Conservation (phyloP, 208 protist species). For the Trypanosoma grayi region DNA sequence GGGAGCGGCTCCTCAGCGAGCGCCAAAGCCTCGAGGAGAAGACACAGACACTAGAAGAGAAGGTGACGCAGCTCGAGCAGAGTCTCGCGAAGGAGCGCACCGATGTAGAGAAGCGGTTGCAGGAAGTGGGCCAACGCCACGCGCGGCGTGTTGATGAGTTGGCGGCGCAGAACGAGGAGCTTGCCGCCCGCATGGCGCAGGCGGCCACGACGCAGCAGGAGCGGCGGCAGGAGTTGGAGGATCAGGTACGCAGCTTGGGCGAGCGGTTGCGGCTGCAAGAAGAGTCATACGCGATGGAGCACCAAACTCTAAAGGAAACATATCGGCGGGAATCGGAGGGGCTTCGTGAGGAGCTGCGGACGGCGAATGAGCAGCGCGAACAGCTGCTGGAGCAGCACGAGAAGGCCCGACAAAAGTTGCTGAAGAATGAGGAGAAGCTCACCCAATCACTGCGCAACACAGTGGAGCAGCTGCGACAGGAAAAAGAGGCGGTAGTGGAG, state of each 20-base stretch:
- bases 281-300: slow-evolving; percentile 35
- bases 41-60: slow-evolving; percentile 32
- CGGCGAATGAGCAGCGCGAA: slow-evolving; percentile 26
- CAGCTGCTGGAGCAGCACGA: slow-evolving; percentile 36
- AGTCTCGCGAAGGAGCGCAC: slow-evolving; percentile 30
- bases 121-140: slow-evolving; percentile 45
- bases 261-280: slow-evolving; percentile 47
- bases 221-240: slow-evolving; percentile 45
- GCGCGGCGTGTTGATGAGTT: slow-evolving; percentile 49
- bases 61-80: slow-evolving; percentile 28
- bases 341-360: slow-evolving; percentile 43
- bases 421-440: slow-evolving; percentile 49
- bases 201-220: slow-evolving; percentile 30
- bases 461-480: slow-evolving; percentile 48
- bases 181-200: slow-evolving; percentile 19
- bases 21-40: slow-evolving; percentile 36
- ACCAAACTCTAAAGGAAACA: slow-evolving; percentile 46
- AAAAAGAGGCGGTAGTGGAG: slow-evolving; percentile 46
- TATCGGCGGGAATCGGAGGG: slow-evolving; percentile 44
- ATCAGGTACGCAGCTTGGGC: slow-evolving; percentile 47
- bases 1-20: slow-evolving; percentile 34
- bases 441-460: slow-evolving; percentile 49
- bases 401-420: slow-evolving; percentile 25
- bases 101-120: slow-evolving; percentile 37
- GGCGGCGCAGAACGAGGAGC: slow-evolving; percentile 39